These are phyloP conservation scores for Boletus reticulatus DNA, from an alignment of 768 basidiomycete species.

Conservation along the genomic window DNA sequence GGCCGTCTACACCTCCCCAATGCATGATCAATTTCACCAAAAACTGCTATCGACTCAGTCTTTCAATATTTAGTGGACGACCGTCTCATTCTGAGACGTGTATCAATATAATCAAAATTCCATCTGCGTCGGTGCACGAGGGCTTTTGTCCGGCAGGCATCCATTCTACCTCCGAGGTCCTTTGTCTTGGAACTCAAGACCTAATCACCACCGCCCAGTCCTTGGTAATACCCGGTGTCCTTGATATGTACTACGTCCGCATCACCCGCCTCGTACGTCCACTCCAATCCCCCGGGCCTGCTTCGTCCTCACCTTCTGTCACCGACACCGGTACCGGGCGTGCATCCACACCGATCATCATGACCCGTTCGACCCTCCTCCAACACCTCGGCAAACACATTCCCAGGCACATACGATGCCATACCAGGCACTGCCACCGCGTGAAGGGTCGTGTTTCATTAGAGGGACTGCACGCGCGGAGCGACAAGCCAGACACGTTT, in stretches of 20 bases:
- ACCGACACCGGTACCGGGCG: conserved; percentile 62
- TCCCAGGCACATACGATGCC: conserved; percentile 58
- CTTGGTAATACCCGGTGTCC: conserved; percentile 60
- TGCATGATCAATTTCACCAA: too few relatives aligned
- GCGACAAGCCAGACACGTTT: conserved; percentile 87
- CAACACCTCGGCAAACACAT: conserved; percentile 68
- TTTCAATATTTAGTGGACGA: too few relatives aligned
- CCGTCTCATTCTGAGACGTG: too few relatives aligned
- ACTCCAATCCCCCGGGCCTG: conserved; percentile 50
- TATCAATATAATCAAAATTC: too few relatives aligned
- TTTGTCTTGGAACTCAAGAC: conserved; percentile 9
- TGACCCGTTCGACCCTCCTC: conserved; percentile 70
- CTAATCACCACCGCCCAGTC: conserved; percentile 61
- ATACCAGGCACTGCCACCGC: conserved; percentile 41
- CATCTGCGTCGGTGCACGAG: background rate
- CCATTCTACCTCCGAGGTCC: too few relatives aligned
- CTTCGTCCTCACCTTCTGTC: conserved; percentile 33
- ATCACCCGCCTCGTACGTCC: conserved; percentile 64
- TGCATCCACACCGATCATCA: conserved; percentile 67
- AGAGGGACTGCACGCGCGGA: conserved; percentile 78
- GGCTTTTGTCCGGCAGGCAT: background rate
- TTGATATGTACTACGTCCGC: conserved; percentile 74
- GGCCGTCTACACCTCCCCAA: too few relatives aligned
- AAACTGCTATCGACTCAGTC: too few relatives aligned
- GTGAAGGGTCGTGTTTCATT: conserved; percentile 93